Base-by-base conservation (phyloP, 192 early-diverging fungal genomes). In the Umbelopsis ramanniana region DNA sequence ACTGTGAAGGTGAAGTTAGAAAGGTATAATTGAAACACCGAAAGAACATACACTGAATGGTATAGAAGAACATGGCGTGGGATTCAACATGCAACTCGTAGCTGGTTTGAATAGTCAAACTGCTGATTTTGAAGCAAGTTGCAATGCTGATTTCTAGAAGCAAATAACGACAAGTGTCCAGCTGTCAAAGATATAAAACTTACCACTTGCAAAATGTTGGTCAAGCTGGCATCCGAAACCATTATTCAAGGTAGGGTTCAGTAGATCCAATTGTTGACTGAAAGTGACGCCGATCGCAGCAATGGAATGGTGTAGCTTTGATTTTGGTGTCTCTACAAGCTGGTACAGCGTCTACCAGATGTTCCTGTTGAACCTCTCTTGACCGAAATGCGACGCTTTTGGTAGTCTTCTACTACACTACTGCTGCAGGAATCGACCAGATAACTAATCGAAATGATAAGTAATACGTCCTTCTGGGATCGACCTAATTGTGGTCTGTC, bases 1-100 rank as follows among this genome's bases (percentile, higher is more conserved):
- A 74, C 77, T 79, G 68, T 50, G 23, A 38, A 69, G 54, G 33
- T 52, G 52, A 70, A 50, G 6, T 29, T 43, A 12, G 40, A 12
- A 43, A 43, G 8, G 24, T 40, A 19, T 63, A 63, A 10, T 63
- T 37, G 17, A 37, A 63, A 63, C 29, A 17, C 29, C 33, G 26
- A 63, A 12, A 37, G 15, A 15, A 37, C 7, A 12, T 29, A 19
- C 14, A 63, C 26, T 5, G 33, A 43, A 6, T 43, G 40, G 40
- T 11, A 29, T 11, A 5, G 40, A 43, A 43, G 40, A 12, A 43
- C 6, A 43, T 43, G 40, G 40, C 40, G 40, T 43, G 40, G 40
- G 40, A 43, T 43, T 43, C 6, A 7, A 12, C 6, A 43, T 43
- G 40, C 40, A 12, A 11, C 1, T 43, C 8, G 40, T 43, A 6